These are phyloP conservation scores for Mycotypha africana DNA, from an alignment of 371 early-diverging fungal species.

Conservation along the genomic window DNA sequence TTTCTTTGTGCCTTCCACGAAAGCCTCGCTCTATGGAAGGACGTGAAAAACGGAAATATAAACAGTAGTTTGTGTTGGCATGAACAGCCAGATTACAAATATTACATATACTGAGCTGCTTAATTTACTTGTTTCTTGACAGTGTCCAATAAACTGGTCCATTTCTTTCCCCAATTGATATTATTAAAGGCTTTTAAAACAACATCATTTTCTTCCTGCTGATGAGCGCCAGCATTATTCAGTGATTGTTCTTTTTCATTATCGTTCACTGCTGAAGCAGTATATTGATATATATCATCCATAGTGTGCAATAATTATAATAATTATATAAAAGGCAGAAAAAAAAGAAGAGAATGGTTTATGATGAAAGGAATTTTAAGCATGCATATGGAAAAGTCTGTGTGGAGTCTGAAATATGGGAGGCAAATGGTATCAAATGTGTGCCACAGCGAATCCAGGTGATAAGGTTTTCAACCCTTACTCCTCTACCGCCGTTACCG, in stretches of 20 bases:
- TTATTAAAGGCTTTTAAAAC: slow-evolving; percentile 38
- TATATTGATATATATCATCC: slow-evolving; percentile 22
- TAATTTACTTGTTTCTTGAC: slow-evolving; percentile 43
- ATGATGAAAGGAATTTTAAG: too few relatives aligned
- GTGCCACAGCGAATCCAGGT: too few relatives aligned
- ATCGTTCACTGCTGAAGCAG: slow-evolving; percentile 31
- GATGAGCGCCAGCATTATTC: neutral
- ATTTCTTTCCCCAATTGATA: slow-evolving; percentile 39
- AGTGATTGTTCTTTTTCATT: slow-evolving; percentile 14
- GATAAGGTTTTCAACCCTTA: too few relatives aligned
- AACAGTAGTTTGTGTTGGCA: neutral
- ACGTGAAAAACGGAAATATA: neutral
- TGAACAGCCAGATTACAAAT: too few relatives aligned
- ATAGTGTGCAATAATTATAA: slow-evolving; percentile 5
- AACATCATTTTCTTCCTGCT: slow-evolving; percentile 32
- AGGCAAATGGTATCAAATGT: too few relatives aligned
- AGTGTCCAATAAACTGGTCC: slow-evolving; percentile 30
- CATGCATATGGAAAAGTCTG: too few relatives aligned
- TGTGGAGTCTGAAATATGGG: too few relatives aligned
- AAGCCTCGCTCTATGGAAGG: slow-evolving; percentile 29
- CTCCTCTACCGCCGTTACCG: too few relatives aligned
- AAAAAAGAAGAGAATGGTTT: too few relatives aligned
- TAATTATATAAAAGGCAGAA: too few relatives aligned
- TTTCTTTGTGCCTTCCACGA: slow-evolving; percentile 40
- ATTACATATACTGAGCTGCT: neutral